phyloP scores from a whole-genome alignment of 768 basidiomycete genomes.

The Exidia glandulosa region DNA sequence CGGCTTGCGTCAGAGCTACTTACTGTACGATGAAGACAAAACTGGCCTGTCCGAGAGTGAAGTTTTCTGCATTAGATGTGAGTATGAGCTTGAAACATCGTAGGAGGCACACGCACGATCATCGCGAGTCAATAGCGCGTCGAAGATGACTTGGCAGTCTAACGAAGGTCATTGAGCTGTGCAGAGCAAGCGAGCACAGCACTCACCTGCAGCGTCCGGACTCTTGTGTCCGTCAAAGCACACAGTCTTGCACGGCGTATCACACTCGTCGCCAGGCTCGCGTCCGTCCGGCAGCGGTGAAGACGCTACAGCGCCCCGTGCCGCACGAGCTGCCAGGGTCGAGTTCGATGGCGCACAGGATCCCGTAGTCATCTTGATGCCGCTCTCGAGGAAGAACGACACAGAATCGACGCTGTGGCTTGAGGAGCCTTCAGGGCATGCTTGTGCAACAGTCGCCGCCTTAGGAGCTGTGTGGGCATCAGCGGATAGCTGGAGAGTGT shows the following conservation, averaged over 20 bases:
- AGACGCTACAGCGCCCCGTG: not conserved
- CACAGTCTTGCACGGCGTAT: not conserved
- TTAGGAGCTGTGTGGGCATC: not conserved
- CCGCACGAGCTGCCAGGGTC: not conserved
- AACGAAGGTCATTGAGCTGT: not conserved
- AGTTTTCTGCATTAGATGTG: not conserved
- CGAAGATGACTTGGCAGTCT: not conserved
- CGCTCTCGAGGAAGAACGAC: not conserved
- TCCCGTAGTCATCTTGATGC: not conserved
- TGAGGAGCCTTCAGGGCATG: not conserved
- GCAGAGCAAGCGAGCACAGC: too few species aligned
- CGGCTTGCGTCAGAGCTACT: too few species aligned
- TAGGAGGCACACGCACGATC: not conserved
- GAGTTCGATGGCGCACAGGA: not conserved
- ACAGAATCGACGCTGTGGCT: not conserved
- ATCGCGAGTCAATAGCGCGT: not conserved
- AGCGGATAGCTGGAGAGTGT: not conserved
- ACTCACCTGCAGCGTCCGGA: not conserved
- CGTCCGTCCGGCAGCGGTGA: not conserved
- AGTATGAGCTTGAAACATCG: not conserved
- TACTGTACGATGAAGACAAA: too few species aligned
- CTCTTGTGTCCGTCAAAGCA: not conserved
- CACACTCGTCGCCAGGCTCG: not conserved
- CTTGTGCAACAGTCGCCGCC: not conserved
- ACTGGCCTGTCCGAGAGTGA: not conserved